Percentiles rank a stretch among this genome's conserved stretches.
Conservation (phyloP, 129 eudicot genomes). For the Scalesia atractyloides region DNA sequence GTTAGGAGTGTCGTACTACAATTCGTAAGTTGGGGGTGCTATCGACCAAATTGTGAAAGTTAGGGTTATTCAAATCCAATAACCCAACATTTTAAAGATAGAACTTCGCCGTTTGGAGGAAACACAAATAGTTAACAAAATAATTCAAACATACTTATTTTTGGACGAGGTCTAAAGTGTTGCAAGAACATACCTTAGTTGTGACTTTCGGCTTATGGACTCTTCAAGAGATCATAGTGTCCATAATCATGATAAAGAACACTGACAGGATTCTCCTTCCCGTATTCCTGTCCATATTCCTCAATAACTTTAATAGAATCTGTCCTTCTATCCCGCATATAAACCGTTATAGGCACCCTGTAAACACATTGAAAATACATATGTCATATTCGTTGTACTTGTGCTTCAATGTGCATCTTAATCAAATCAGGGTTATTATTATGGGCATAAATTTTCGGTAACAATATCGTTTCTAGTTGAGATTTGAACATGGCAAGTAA, state of each 20-base stretch:
- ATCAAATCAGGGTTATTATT: not conserved
- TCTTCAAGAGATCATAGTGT: conserved; percentile 75
- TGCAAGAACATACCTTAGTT: conserved; percentile 15
- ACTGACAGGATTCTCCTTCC: conserved; percentile 60
- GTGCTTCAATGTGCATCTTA: not conserved
- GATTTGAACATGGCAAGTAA: not conserved
- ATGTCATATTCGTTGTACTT: too few relatives aligned
- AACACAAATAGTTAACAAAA: too few relatives aligned
- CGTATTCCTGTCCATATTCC: conserved; percentile 82
- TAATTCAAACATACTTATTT: too few relatives aligned
- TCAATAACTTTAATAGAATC: conserved; percentile 56
- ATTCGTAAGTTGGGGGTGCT: too few relatives aligned
- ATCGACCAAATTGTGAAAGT: too few relatives aligned
- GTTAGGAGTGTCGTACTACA: too few relatives aligned
- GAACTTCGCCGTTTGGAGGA: too few relatives aligned
- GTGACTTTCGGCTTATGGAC: conserved; percentile 25
- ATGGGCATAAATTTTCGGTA: not conserved
- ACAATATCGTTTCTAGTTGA: conserved; percentile 1
- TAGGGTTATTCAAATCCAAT: too few relatives aligned
- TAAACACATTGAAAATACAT: not conserved
- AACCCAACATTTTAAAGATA: too few relatives aligned
- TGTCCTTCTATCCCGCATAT: conserved; percentile 65
- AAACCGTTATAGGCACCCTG: conserved; percentile 78
- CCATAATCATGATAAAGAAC: conserved; percentile 87
- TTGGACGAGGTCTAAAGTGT: not conserved